Evolutionary conservation across 805 yeast genomes (phyloP).

Genomic region (Ogataea allantospora): DNA sequence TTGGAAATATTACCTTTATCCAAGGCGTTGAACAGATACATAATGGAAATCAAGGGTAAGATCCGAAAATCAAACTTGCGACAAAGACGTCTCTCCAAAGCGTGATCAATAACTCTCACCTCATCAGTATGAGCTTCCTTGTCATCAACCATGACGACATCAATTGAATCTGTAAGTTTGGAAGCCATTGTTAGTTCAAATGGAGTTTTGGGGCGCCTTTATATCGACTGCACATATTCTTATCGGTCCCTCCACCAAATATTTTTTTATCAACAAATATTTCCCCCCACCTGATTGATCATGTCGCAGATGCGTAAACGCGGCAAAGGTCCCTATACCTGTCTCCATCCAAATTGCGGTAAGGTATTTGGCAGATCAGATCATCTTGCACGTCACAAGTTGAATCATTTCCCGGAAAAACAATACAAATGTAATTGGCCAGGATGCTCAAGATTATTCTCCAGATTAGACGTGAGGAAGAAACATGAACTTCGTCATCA

Average conservation of each 20-base stretch:
- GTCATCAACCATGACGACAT: conserved; percentile 8
- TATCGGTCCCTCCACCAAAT: conserved; percentile 15
- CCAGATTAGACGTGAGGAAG: conserved; percentile 48
- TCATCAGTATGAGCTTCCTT: conserved; percentile 8
- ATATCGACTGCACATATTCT: not conserved
- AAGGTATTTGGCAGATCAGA: conserved; percentile 57
- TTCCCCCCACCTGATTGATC: conserved; percentile 6
- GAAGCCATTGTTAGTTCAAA: conserved; percentile 6
- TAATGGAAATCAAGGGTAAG: conserved; percentile 41
- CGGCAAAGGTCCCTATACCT: conserved; percentile 21
- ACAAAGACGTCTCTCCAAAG: conserved; percentile 32
- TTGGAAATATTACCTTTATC: conserved; percentile 49
- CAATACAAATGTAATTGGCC: conserved; percentile 47
- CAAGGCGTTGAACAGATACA: conserved; percentile 39
- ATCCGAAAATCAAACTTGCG: conserved; percentile 42
- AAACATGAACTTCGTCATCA: conserved; percentile 43
- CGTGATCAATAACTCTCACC: conserved; percentile 16
- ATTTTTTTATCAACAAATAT: not conserved
- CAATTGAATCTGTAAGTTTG: conserved; percentile 8
- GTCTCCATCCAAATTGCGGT: conserved; percentile 45
- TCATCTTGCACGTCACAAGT: conserved; percentile 55
- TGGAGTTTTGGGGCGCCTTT: not conserved
- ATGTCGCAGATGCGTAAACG: conserved; percentile 14
- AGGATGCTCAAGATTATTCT: conserved; percentile 52
- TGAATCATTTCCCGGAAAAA: conserved; percentile 45